Evolutionary conservation across 805 yeast species (phyloP), one percentile per base, ranked within the genome.

Genomic region (Yamadazyma laniorum): DNA sequence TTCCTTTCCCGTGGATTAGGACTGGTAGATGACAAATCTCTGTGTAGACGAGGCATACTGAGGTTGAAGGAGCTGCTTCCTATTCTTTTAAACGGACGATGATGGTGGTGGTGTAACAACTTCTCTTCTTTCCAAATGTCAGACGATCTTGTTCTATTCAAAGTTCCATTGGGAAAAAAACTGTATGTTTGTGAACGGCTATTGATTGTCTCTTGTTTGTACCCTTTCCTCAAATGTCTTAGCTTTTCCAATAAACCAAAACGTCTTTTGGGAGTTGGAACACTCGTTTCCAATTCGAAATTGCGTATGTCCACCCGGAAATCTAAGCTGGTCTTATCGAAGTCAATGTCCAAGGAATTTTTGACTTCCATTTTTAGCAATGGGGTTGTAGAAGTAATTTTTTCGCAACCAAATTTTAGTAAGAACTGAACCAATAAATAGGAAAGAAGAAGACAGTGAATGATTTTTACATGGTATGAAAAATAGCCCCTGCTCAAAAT

Each of bases 371-470:
- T 32, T 9, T 31, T 25, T 28, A 34, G 37, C 37, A 34, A 34
- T 13, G 19, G 17, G 21, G 35, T 12, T 22, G 18, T 13, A 33
- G 18, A 27, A 32, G 18, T n/a, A n/a, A n/a, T 19, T 8, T 35
- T 35, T 35, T 35, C 39, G 39, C 39, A 35, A 34, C 39, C 39
- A 29, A 27, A 29, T 21, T 21, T 21, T 21, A 21, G 23, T 9
- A 21, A 21, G 23, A 21, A 9, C 23, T 7, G 23, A 21, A 21
- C 23, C n/a, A n/a, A n/a, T n/a, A n/a, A n/a, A n/a, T n/a, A n/a
- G n/a, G n/a, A n/a, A n/a, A n/a, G n/a, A n/a, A n/a, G n/a, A n/a
- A n/a, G n/a, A n/a, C n/a, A n/a, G n/a, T n/a, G n/a, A n/a, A n/a
- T n/a, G n/a, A n/a, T n/a, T n/a, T n/a, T n/a, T n/a, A n/a, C n/a